These are phyloP conservation scores for Balansia obtecta DNA, from an alignment of 2,329 filamentous ascomycete species.

Conservation along the genomic window DNA sequence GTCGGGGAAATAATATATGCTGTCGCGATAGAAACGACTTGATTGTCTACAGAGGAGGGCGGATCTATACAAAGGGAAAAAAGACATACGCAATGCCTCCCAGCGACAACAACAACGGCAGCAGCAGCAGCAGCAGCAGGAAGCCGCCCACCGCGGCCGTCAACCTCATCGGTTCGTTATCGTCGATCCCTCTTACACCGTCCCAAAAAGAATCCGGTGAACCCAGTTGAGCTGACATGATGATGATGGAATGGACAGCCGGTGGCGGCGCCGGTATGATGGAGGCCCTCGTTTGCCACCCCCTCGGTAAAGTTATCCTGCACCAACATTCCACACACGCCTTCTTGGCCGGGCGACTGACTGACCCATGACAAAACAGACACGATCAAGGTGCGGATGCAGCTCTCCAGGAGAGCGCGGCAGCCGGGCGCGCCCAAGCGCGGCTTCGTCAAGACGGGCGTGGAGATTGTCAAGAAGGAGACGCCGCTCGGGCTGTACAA, in stretches of 20 bases:
- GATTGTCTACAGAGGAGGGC: too few species aligned
- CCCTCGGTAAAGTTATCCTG: slow-evolving; percentile 58
- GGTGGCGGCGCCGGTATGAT: slow-evolving; percentile 98
- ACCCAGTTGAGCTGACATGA: not conserved
- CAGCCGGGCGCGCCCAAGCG: slow-evolving; percentile 73
- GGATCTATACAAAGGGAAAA: too few species aligned
- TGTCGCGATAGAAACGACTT: too few species aligned
- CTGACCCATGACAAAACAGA: slow-evolving; percentile 41
- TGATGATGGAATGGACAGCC: slow-evolving; percentile 43
- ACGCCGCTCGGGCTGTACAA: slow-evolving; percentile 93
- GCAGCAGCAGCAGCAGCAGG: too few species aligned
- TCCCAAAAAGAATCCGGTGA: too few species aligned
- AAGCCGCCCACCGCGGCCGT: slow-evolving; percentile 75
- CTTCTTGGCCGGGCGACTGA: too few species aligned
- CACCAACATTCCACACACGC: too few species aligned
- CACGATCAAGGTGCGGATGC: slow-evolving; percentile 99
- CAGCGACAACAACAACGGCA: slow-evolving; percentile 23
- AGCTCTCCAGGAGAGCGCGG: slow-evolving; percentile 77
- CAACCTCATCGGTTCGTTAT: slow-evolving; percentile 72
- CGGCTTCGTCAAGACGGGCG: slow-evolving; percentile 77
- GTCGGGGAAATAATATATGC: too few species aligned
- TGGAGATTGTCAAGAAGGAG: slow-evolving; percentile 78
- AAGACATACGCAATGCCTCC: slow-evolving; percentile 26
- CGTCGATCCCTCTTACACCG: not conserved
- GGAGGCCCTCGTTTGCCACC: slow-evolving; percentile 94